Base-by-base conservation (phyloP, 108 stramenopile genomes). In the Skeletonema grethae region DNA sequence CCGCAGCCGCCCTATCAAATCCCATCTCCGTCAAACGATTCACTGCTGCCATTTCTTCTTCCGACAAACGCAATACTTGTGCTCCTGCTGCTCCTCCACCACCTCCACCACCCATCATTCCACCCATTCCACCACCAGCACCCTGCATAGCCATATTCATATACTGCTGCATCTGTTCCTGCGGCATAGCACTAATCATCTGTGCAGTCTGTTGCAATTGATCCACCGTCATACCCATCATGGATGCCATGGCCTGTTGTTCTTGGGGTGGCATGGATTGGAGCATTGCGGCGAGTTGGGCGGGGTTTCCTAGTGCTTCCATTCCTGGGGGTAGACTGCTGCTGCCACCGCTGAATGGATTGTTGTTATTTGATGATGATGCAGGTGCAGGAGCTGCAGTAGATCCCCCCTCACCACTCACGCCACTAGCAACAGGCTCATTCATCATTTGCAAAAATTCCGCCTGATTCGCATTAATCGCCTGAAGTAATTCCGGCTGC, bases 371-470 rank as follows among this genome's bases (percentile, higher is more conserved):
- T 9, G 84, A 45, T 8, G 82, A 25, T 31, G 74, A 29, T 28
- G 86, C 61, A 11, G 66, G 67, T 18, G 16, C 46, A 48, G 16
- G 5, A 48, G 16, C 2, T 16, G 16, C 16, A 18, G 59, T n/a
- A n/a, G 57, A 3, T 32, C 16, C 57, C 13, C 57, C 57, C 18
- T n/a, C 59, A 20, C 59, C 59, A 32, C 57, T 34, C 4, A 22
- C 57, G 11, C 57, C 57, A n/a, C 13, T 20, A 2, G 10, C 69
- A 22, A 99, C 87, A 2, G 98, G 98, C 73, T 98, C 97, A 74
- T 99, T 99, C 97, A 99, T 98, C 85, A 99, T 93, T 43, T 84
- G 72, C 48, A 99, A 84, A 72, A 99, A 99, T 7, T 77, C 91
- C 13, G 78, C 93, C 73, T 98, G 97, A 80, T 99, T 96, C 15